phyloP scores from a whole-genome alignment of 352 stramenopile species.

The Pythium utonaiense region DNA sequence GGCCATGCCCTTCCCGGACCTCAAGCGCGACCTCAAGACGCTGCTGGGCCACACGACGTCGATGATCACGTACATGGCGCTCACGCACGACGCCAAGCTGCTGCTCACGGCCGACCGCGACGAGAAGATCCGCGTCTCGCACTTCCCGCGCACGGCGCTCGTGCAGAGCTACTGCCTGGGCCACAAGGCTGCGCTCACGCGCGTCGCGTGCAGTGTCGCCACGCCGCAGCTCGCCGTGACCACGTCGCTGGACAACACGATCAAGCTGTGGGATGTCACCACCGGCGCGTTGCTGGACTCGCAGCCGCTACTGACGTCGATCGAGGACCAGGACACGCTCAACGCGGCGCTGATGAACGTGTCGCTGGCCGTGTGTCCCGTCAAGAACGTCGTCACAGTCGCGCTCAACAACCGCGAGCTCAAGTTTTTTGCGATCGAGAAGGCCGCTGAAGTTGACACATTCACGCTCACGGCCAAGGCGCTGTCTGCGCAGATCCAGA shows the following conservation, averaged over 20 bases:
- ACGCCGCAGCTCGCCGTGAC: conserved; percentile 59
- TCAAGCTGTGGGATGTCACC: conserved; percentile 72
- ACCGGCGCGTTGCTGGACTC: conserved; percentile 54
- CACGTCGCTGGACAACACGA: conserved; percentile 76
- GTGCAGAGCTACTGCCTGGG: conserved; percentile 85
- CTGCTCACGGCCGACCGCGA: conserved; percentile 79
- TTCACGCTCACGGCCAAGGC: conserved; percentile 21
- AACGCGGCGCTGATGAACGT: conserved; percentile 49
- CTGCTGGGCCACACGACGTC: conserved; percentile 83
- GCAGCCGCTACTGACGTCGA: conserved; percentile 34
- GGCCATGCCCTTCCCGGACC: conserved; percentile 69
- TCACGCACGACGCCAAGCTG: conserved; percentile 48
- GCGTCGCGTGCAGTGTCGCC: conserved; percentile 40
- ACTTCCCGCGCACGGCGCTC: conserved; percentile 67
- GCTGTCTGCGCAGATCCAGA: conserved; percentile 25
- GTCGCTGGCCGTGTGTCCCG: conserved; percentile 52
- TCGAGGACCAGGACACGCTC: conserved; percentile 24
- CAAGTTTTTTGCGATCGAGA: conserved; percentile 55
- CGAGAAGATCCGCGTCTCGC: conserved; percentile 83
- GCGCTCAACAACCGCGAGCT: conserved; percentile 46
- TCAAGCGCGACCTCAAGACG: conserved; percentile 62
- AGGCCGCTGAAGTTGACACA: conserved; percentile 8
- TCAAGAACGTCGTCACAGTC: conserved; percentile 53
- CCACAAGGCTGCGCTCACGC: conserved; percentile 64
- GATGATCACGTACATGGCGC: conserved; percentile 76